Percentiles rank a stretch among this genome's conserved stretches.
phyloP scores from a whole-genome alignment of 495 filamentous ascomycete genomes.

The Amorphotheca resinae region DNA sequence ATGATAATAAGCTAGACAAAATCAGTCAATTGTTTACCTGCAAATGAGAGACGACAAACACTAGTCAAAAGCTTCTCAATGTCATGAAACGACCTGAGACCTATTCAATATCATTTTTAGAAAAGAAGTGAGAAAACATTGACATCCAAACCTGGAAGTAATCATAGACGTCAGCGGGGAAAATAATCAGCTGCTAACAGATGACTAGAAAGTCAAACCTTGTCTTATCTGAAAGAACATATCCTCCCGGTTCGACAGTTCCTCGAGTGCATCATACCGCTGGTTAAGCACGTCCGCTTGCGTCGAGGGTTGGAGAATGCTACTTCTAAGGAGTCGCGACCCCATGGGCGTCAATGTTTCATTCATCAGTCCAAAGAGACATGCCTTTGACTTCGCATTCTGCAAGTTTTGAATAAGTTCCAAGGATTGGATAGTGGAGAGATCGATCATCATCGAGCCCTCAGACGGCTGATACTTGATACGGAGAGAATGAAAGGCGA shows the following conservation, averaged over 20 bases:
- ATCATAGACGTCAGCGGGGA: too few relatives aligned
- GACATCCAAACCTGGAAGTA: too few relatives aligned
- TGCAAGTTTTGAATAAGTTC: constrained; percentile 86
- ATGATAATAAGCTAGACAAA: constrained; percentile 31
- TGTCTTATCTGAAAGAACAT: constrained; percentile 72
- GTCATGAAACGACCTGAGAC: constrained; percentile 62
- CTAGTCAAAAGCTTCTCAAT: constrained; percentile 53
- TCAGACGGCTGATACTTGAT: constrained; percentile 83
- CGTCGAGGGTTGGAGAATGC: constrained; percentile 83
- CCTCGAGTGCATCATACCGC: constrained; percentile 75
- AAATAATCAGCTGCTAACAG: too few relatives aligned
- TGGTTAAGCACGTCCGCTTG: constrained; percentile 44
- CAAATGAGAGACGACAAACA: constrained; percentile 24
- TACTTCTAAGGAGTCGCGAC: constrained; percentile 62
- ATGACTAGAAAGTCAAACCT: constrained; percentile 25
- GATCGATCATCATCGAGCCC: constrained; percentile 88
- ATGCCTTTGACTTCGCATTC: constrained; percentile 58
- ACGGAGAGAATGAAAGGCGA: constrained; percentile 65
- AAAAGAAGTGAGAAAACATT: too few relatives aligned
- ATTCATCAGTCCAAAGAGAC: constrained; percentile 74
- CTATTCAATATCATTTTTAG: too few relatives aligned
- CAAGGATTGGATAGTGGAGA: constrained; percentile 68
- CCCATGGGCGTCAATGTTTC: constrained; percentile 83
- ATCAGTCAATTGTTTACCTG: constrained; percentile 8
- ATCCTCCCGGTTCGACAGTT: constrained; percentile 71